Evolutionary conservation across 2,329 filamentous ascomycete genomes (phyloP), one percentile per base, ranked within the genome.

Genomic region (Colletotrichum eleusines): DNA sequence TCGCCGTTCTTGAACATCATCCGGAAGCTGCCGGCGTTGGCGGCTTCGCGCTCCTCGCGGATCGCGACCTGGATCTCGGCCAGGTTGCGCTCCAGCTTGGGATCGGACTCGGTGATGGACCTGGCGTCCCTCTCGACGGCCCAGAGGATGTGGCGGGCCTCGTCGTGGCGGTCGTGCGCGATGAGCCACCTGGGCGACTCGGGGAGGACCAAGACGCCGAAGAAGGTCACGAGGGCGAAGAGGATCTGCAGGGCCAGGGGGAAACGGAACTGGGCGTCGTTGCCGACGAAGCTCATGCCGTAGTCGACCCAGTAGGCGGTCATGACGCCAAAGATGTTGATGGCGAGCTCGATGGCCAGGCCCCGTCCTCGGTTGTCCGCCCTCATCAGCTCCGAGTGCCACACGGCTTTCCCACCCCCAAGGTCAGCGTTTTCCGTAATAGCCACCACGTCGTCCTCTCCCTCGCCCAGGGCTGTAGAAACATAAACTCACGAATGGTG

Each of bases 131-230:
- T 72, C 12, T 78, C 76, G 2, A 81, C 75, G 18, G 77, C 74
- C 77, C 77, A 78, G 5, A 76, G 76, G 48, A 82, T 77, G 42
- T 78, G 75, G 0, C 79, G 76, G 7, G 83, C 83, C 31, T 84
- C 83, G 55, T 84, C 82, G 40, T 83, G 80, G 8, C 82, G 76
- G 72, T 84, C 83, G 48, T 90, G 84, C n/a, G 85, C 81, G 26
- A 84, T 79, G 0, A 84, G 76, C 81, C 82, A 84, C 48, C 82
- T 79, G 5, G 85, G 85, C 0, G 81, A 83, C 73, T 87, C 85
- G 0, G 82, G 82, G 5, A 84, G 74, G 53, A 81, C 75, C 1
- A 79, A 4, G 5, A 82, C 75, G 23, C 75, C 75, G n/a, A 72
- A n/a, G 18, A 79, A 75, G 26, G 80, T 78, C 20, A 81, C 44